Base-by-base conservation (phyloP, 805 yeast genomes). In the Metschnikowia hibisci region DNA sequence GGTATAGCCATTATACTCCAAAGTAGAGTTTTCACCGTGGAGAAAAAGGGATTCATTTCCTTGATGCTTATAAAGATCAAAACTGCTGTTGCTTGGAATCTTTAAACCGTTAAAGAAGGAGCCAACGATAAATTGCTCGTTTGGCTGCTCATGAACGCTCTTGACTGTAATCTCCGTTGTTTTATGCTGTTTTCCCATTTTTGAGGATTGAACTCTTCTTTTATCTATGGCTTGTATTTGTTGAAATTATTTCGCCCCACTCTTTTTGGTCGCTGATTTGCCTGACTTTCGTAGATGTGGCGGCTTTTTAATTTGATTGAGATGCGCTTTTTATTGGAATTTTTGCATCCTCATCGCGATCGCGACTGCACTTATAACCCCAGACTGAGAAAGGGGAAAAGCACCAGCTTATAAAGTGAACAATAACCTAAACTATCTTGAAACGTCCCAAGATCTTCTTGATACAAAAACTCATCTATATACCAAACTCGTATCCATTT, bases 81-180 rank as follows among this genome's bases (percentile, higher is more conserved):
- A 85, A 27, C 66, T 60, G 6, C 84, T 78, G 11, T 75, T 71
- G 6, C 64, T 61, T 29, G 91, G 82, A 2, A 82, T 75, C 18
- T 73, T 66, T 41, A 85, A 70, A 4, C 96, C 96, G 56, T 85
- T 85, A 69, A 89, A 83, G 56, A 86, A 84, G n/a, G 85, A 76
- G 3, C 88, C 85, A 8, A 84, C 73, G 3, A 77, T 80, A 4
- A 77, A 65, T 3, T 72, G 57, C 27, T 37, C 40, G 12, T 29
- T 37, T 20, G 26, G 27, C 22, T 20, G 33, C 18, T 37, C 34
- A 28, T 37, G 40, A 15, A 37, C 40, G 22, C 31, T 22, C 14
- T 28, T 37, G 40, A 37, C 40, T 34, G 29, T 18, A 18, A 38
- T 16, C 23, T 38, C 43, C 13, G 23, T 40, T 26, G 33, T 33